Evolutionary conservation across 805 yeast species (phyloP).

Genomic region (Naumovozyma baii): DNA sequence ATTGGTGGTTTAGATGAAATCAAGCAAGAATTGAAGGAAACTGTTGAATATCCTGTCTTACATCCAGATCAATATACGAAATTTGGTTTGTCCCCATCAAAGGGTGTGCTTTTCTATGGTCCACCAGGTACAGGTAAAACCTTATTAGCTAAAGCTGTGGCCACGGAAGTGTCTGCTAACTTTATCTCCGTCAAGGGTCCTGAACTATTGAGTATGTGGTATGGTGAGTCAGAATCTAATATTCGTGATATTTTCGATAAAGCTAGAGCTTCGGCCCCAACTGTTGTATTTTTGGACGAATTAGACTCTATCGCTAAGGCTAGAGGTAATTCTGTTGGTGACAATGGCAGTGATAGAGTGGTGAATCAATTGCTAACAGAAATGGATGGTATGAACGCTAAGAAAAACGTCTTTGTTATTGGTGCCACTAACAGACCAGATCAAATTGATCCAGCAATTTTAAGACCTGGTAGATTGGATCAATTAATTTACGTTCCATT

Average conservation of each 20-base stretch:
- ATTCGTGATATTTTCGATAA: constrained; percentile 96
- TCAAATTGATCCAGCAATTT: constrained; percentile 95
- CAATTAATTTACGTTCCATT: constrained; percentile 97
- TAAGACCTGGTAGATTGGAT: constrained; percentile 98
- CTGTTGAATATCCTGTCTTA: constrained; percentile 96
- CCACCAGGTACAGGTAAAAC: constrained; percentile 99
- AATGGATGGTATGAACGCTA: constrained; percentile 99
- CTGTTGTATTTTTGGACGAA: constrained; percentile 97
- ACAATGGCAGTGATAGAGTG: constrained; percentile 97
- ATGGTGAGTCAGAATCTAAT: constrained; percentile 96
- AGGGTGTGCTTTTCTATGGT: constrained; percentile 97
- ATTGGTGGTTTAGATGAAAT: constrained; percentile 97
- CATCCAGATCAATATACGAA: constrained; percentile 98
- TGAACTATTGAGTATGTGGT: constrained; percentile 85
- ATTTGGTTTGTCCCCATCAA: constrained; percentile 95
- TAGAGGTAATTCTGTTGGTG: constrained; percentile 92
- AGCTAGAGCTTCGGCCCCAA: constrained; percentile 99
- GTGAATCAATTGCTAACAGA: constrained; percentile 94
- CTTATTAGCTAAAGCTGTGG: constrained; percentile 94
- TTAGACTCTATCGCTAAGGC: constrained; percentile 96
- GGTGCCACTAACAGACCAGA: constrained; percentile 99
- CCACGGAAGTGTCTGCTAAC: constrained; percentile 97
- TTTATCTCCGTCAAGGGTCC: constrained; percentile 68
- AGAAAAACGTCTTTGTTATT: constrained; percentile 95
- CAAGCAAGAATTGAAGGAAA: constrained; percentile 94